Evolutionary conservation across 306 rosid genomes (phyloP).

Genomic region (Ormosia emarginata): DNA sequence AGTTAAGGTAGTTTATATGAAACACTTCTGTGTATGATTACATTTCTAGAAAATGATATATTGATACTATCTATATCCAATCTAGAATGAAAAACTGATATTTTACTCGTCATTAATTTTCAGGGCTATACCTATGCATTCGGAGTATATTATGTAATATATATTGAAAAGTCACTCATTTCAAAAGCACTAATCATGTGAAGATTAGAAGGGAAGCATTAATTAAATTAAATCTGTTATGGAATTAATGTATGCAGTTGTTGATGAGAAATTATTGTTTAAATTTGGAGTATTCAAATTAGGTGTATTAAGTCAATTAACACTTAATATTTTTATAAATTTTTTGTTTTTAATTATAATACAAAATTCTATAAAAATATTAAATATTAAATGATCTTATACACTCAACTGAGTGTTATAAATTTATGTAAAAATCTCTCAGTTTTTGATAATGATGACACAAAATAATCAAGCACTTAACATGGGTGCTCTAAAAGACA

Average conservation of each 20-base stretch:
- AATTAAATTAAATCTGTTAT: not conserved
- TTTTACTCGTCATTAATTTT: too few species aligned
- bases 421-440: too few species aligned
- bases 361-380: too few species aligned
- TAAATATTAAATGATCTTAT: too few species aligned
- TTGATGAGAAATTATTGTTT: too few species aligned
- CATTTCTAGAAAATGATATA: not conserved
- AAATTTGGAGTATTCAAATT: too few species aligned
- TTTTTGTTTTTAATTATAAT: too few species aligned
- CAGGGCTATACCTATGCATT: not conserved
- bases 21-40: not conserved
- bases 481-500: not conserved
- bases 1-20: not conserved
- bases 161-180: not conserved
- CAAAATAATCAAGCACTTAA: conserved; percentile 3
- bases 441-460: not conserved
- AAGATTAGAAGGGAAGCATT: not conserved
- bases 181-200: not conserved
- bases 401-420: too few species aligned
- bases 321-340: too few species aligned
- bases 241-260: not conserved
- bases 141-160: not conserved
- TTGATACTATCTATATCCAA: too few species aligned
- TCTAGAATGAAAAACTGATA: too few species aligned
- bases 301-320: too few species aligned